Evolutionary conservation across 345 rosid genomes (phyloP).

Genomic region (Sisymbrium irio): DNA sequence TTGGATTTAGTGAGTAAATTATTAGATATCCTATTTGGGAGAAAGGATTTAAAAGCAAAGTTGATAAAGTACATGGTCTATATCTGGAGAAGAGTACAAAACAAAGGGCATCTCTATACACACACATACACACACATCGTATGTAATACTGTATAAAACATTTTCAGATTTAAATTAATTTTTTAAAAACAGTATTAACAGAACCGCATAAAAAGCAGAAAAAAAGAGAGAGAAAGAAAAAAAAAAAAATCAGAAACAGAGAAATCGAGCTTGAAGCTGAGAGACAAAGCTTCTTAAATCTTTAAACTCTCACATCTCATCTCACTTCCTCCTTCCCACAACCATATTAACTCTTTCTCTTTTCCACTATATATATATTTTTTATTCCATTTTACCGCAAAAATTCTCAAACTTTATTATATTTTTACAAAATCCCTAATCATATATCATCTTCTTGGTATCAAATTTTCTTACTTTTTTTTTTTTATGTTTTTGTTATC

Average conservation of each 20-base stretch:
- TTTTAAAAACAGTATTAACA: not conserved
- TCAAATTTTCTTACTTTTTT: constrained; percentile 18
- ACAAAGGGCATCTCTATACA: not conserved
- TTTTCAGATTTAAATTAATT: constrained; percentile 10
- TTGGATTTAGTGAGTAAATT: not conserved
- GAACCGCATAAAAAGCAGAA: not conserved
- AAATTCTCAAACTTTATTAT: not conserved
- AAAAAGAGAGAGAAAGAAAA: too few relatives aligned
- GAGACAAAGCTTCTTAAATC: too few relatives aligned
- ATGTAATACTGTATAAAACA: constrained; percentile 10
- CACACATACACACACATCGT: constrained; percentile 8
- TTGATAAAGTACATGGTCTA: not conserved
- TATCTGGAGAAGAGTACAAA: not conserved
- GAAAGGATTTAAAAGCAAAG: not conserved
- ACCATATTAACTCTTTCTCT: not conserved
- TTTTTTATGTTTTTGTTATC: not conserved
- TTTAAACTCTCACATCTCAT: constrained; percentile 43
- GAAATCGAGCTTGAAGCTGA: constrained; percentile 49
- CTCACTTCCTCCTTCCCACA: constrained; percentile 1
- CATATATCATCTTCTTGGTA: constrained; percentile 19
- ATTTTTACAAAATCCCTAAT: not conserved
- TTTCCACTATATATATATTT: not conserved
- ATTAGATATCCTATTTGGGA: not conserved
- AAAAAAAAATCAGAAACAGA: constrained; percentile 21
- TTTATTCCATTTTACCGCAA: constrained; percentile 7